phyloP scores from a whole-genome alignment of 345 rosid species.

The Eutrema yunnanense region DNA sequence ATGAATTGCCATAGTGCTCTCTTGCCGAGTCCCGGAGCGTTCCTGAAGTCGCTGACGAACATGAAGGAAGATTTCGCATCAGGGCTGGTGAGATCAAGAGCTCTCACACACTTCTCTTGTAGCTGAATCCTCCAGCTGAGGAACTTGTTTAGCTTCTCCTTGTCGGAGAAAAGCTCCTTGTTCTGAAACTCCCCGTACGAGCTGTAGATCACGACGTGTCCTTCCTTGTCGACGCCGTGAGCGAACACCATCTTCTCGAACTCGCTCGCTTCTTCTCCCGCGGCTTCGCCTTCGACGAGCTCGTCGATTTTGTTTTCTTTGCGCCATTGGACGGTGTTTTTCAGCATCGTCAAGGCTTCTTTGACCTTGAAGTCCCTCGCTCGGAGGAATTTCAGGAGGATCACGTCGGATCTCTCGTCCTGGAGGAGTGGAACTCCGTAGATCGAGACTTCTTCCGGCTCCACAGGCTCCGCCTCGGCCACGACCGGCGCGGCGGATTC shows the following conservation, averaged over 20 bases:
- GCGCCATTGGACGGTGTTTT: constrained; percentile 71
- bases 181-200: constrained; percentile 71
- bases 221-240: constrained; percentile 71
- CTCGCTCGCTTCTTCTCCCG: constrained; percentile 44
- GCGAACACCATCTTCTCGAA: constrained; percentile 70
- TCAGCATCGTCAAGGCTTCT: constrained; percentile 74
- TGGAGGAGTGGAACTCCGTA: constrained; percentile 77
- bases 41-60: constrained; percentile 74
- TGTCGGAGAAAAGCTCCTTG: constrained; percentile 68
- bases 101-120: constrained; percentile 69
- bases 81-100: constrained; percentile 63
- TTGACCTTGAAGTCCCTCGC: constrained; percentile 84
- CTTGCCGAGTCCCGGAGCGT: constrained; percentile 65
- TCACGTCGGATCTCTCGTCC: constrained; percentile 72
- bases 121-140: constrained; percentile 82
- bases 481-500: constrained; percentile 23
- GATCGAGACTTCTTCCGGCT: constrained; percentile 54
- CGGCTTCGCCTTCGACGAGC: constrained; percentile 53
- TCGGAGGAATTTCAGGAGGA: constrained; percentile 73
- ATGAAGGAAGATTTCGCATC: constrained; percentile 52
- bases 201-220: constrained; percentile 86
- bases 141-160: constrained; percentile 61
- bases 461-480: constrained; percentile 29
- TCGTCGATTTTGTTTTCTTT: constrained; percentile 60
- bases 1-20: constrained; percentile 64